Percentiles rank a stretch among this genome's conserved stretches.
Conservation (phyloP, 768 basidiomycete genomes). For the Imleria badia region DNA sequence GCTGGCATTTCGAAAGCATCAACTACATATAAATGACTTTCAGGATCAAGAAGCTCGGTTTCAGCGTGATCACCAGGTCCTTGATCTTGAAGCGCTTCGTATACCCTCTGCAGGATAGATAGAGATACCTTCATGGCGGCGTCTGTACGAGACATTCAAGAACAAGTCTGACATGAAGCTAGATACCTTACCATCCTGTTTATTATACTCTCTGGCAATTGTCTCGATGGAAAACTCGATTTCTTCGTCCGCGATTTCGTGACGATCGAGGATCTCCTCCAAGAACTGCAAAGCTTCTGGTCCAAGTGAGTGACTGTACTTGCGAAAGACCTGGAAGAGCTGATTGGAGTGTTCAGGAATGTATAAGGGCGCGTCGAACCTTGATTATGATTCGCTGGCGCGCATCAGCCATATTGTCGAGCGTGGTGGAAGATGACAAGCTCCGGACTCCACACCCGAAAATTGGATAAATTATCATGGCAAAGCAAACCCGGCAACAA, state of each 20-base stretch:
- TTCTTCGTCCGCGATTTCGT: slow-evolving; percentile 69
- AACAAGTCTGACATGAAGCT: not conserved
- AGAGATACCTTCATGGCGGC: slow-evolving; percentile 81
- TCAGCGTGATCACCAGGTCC: slow-evolving; percentile 46
- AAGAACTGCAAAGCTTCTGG: slow-evolving; percentile 73
- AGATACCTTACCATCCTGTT: slow-evolving; percentile 69
- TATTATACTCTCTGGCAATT: slow-evolving; percentile 84
- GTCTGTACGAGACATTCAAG: slow-evolving; percentile 44
- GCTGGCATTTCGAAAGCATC: slow-evolving; percentile 96
- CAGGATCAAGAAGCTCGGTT: slow-evolving; percentile 71
- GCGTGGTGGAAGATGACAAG: not conserved
- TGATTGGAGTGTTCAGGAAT: not conserved
- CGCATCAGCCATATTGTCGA: slow-evolving; percentile 34
- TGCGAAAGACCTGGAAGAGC: slow-evolving; percentile 68
- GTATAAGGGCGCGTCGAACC: slow-evolving; percentile 23
- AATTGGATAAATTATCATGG: too few relatives aligned
- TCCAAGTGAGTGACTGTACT: slow-evolving; percentile 85
- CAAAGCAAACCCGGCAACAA: too few relatives aligned
- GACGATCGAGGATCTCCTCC: slow-evolving; percentile 66
- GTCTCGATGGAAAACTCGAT: slow-evolving; percentile 75
- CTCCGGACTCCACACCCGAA: too few relatives aligned
- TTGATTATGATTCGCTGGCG: slow-evolving; percentile 46
- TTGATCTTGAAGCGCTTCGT: slow-evolving; percentile 70
- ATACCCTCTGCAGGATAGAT: slow-evolving; percentile 66
- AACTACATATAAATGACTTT: slow-evolving; percentile 78